Percentiles rank a stretch among this genome's conserved stretches.
Evolutionary conservation across 2,329 filamentous ascomycete genomes (phyloP).

Genomic region (Knoxdaviesia proteae): DNA sequence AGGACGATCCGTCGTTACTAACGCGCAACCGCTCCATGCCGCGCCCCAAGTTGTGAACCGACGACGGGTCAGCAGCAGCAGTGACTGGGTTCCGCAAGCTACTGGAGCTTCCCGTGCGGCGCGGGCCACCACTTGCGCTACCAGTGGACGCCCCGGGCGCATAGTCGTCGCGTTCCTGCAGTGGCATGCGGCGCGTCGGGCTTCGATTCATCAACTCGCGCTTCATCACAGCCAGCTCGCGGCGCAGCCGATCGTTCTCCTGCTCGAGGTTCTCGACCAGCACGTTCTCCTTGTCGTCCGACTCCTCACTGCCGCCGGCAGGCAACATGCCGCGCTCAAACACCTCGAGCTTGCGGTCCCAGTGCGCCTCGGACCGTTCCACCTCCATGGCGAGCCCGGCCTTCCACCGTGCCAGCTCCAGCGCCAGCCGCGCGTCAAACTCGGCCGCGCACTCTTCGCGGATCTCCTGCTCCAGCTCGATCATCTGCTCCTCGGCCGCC

Average conservation of each 20-base stretch:
- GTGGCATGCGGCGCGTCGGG: constrained; percentile 36
- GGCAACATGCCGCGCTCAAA: constrained; percentile 26
- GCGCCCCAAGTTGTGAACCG: constrained; percentile 18
- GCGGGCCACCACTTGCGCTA: neutral
- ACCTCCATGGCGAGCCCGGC: constrained; percentile 56
- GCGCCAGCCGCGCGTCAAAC: constrained; percentile 57
- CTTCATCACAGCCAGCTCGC: constrained; percentile 42
- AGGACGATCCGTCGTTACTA: constrained; percentile 11
- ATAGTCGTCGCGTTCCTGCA: constrained; percentile 32
- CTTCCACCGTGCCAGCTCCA: constrained; percentile 68
- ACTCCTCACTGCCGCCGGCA: constrained; percentile 20
- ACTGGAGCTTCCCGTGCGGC: neutral
- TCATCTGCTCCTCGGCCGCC: constrained; percentile 47
- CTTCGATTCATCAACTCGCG: constrained; percentile 43
- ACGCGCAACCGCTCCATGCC: constrained; percentile 30
- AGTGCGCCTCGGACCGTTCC: constrained; percentile 63
- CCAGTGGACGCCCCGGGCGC: neutral
- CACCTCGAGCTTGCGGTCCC: constrained; percentile 66
- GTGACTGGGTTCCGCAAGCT: neutral
- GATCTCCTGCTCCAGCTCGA: constrained; percentile 59
- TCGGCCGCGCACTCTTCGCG: constrained; percentile 77
- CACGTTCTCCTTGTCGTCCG: constrained; percentile 39
- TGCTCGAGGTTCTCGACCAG: constrained; percentile 42
- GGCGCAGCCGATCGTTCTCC: constrained; percentile 49
- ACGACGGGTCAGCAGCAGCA: neutral